These are phyloP conservation scores for Cladophialophora yegresii DNA, from an alignment of 2,329 filamentous ascomycete genomes.

Conservation along the genomic window DNA sequence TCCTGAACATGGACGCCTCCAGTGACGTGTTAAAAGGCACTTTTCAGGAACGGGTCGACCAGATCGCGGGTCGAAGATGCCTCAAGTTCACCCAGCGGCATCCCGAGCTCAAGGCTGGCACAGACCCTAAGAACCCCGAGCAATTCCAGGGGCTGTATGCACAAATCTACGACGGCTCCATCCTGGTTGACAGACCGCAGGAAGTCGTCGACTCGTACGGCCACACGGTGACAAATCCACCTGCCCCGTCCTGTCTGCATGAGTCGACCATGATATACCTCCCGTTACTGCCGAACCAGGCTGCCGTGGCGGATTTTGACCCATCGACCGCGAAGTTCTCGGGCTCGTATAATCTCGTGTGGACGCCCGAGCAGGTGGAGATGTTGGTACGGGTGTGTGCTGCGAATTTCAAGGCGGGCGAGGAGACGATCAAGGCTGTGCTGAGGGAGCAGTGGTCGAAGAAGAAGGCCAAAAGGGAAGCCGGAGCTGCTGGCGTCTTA, in stretches of 20 bases:
- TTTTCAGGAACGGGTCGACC: conserved; percentile 28
- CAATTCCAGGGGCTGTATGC: conserved; percentile 24
- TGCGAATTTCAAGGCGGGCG: conserved; percentile 22
- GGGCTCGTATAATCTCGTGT: conserved; percentile 28
- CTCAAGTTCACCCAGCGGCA: conserved; percentile 21
- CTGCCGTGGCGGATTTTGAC: conserved; percentile 22
- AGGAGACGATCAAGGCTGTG: conserved; percentile 20
- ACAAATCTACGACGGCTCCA: conserved; percentile 25
- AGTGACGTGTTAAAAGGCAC: conserved; percentile 28
- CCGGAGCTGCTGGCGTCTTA: not conserved
- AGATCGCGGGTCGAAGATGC: conserved; percentile 22
- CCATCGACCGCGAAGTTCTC: conserved; percentile 29
- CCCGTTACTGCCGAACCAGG: conserved; percentile 25
- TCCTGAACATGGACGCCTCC: conserved; percentile 30
- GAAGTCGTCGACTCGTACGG: conserved; percentile 27
- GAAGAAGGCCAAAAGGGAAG: conserved; percentile 11
- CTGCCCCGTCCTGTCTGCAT: conserved; percentile 16
- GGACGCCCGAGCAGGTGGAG: conserved; percentile 25
- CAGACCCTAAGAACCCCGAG: conserved; percentile 13
- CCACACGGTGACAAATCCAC: conserved; percentile 20
- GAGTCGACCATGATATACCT: conserved; percentile 28
- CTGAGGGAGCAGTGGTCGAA: conserved; percentile 23
- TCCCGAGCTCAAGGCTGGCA: conserved; percentile 12
- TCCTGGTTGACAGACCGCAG: conserved; percentile 16
- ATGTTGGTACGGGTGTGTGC: conserved; percentile 24